Evolutionary conservation across 441 rosid species (phyloP), one percentile per base, ranked within the genome.

Genomic region (Kokia cookei): DNA sequence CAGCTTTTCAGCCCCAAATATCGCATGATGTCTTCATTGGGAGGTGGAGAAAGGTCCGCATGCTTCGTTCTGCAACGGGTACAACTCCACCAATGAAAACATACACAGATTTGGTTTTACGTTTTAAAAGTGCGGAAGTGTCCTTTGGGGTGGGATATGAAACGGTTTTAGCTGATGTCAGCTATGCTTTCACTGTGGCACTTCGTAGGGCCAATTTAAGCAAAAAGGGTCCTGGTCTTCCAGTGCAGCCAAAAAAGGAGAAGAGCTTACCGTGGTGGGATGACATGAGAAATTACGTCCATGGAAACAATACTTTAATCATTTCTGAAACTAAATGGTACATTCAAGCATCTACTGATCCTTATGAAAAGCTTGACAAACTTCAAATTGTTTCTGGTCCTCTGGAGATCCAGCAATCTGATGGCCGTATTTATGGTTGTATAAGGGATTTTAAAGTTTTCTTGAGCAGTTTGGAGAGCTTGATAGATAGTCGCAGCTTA

Each of bases 251-350:
- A 35, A 97, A 94, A 85, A 97, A 91, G 71, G 99, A 97, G 81
- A 85, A 86, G 79, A 97, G 84, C 82, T 92, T 97, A 75, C 98
- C 99, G 3, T 97, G 99, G 99, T 97, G 99, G 99, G 99, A 97
- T 89, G 99, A 93, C 53, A 89, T 97, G 96, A 90, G 99, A 81
- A 89, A 94, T 78, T 97, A 91, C 83, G 81, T 93, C 75, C 99
- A 94, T 77, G 98, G 99, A 81, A 86, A 82, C 71, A 84, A 85
- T 74, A 72, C 86, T 47, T 81, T 97, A 69, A 79, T 80, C 77
- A 91, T 93, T 82, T 82, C 88, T 74, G 93, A 97, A 82, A 85
- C 93, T 62, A 81, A 82, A 58, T 90, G 96, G 95, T 69, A 82
- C 78, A 64, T 97, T 82, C 97, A 91, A 74, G 98, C 97, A 50